These are phyloP conservation scores for Leptomonas pyrrhocoris DNA, from an alignment of 208 protist species.

Conservation along the genomic window DNA sequence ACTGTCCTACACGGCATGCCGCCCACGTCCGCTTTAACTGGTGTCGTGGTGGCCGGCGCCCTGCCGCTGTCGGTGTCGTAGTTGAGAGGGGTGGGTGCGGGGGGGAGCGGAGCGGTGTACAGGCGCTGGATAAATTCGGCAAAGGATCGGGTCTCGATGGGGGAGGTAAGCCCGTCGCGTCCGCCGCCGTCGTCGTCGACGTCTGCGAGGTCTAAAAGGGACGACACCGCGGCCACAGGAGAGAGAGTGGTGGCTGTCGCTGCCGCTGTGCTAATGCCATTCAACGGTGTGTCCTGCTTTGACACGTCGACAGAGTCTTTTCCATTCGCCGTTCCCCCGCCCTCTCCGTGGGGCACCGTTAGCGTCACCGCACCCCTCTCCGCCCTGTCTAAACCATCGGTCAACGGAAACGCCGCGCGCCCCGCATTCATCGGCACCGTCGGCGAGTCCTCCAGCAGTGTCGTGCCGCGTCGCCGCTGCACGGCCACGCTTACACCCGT, in stretches of 20 bases:
- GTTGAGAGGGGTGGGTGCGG: not conserved
- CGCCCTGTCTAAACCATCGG: not conserved
- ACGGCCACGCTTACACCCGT: not conserved
- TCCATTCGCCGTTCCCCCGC: too few relatives aligned
- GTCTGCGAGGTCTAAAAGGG: not conserved
- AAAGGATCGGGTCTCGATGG: constrained; percentile 19
- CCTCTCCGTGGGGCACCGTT: not conserved
- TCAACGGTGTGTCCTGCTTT: not conserved
- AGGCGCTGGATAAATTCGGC: constrained; percentile 25
- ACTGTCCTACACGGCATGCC: not conserved
- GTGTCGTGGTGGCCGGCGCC: not conserved
- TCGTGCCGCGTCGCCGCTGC: not conserved
- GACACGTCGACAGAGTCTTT: too few relatives aligned
- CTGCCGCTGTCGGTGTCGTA: constrained; percentile 6
- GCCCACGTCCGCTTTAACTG: not conserved
- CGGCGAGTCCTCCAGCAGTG: not conserved
- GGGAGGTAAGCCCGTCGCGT: too few relatives aligned
- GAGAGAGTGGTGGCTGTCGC: too few relatives aligned
- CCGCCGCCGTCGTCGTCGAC: too few relatives aligned
- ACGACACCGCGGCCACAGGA: too few relatives aligned
- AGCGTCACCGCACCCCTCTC: not conserved
- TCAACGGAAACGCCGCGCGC: not conserved
- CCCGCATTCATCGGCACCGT: not conserved
- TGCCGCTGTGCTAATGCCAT: not conserved
- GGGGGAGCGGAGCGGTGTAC: not conserved